Base-by-base conservation (phyloP, 768 basidiomycete genomes). In the Naganishia onofrii region DNA sequence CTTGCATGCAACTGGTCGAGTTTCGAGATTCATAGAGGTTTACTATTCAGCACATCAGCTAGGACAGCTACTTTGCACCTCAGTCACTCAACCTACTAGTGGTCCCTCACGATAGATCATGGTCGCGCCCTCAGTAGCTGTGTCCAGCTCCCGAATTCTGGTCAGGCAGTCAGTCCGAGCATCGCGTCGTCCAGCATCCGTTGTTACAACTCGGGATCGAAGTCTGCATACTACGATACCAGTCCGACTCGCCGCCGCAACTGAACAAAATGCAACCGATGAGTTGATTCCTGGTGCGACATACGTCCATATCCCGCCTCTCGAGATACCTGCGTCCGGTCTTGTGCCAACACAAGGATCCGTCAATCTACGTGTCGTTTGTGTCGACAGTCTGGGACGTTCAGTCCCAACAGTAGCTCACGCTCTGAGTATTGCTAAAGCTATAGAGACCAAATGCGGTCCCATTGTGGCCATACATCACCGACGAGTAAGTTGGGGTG, bases 351-450 rank as follows among this genome's bases (percentile, higher is more conserved):
- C 26, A 26, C 38, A 63, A 29, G 60, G 60, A 13, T 63, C 60
- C 23, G 38, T 44, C 0, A 12, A 42, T 3, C 42, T 63, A 15
- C 38, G n/a, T 29, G 68, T 69, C 9, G 52, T 29, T 55, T 76
- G 57, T 34, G 53, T 32, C 34, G 60, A 9, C 55, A 70, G 28
- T 52, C 53, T 74, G 7, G 48, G 48, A 19, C 63, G 51, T 15
- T 23, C 68, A 73, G 15, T 46, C n/a, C 68, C 66, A 8, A 70
- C 73, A 7, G 38, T 76, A 15, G 44, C 73, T 1, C 74, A 78
- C 44, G 60, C 74, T 3, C 71, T 72, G 44, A 71, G 75, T 8
- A 72, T 78, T 23, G 63, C 77, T n/a, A 68, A 66, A 68, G 72
- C 72, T 0, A 69, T 77, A 10, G 77, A 79, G 60, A 34, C 63